These are phyloP conservation scores for Cephaloascus albidus DNA, from an alignment of 805 yeast genomes.

Conservation along the genomic window DNA sequence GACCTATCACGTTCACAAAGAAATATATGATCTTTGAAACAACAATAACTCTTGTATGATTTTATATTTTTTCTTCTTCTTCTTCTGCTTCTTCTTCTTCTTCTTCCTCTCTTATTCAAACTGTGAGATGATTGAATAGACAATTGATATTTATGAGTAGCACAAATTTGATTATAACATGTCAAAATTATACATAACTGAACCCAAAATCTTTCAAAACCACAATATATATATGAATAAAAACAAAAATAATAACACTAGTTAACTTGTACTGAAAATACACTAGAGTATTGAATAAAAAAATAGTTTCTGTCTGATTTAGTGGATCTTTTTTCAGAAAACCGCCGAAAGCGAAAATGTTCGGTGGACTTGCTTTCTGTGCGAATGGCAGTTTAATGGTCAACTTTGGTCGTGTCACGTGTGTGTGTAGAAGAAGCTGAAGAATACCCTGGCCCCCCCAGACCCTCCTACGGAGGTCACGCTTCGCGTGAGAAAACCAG, in stretches of 20 bases:
- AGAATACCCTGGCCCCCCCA: neutral
- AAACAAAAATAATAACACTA: no score
- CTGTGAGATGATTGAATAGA: no score
- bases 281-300: neutral
- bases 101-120: neutral
- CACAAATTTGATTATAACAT: no score
- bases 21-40: conserved; percentile 4
- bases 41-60: conserved; percentile 3
- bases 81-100: conserved; percentile 2
- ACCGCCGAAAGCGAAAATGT: neutral
- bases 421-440: neutral
- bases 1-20: no score
- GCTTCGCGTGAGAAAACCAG: no score
- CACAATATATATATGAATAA: no score
- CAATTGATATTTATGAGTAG: no score
- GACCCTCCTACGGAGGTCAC: no score
- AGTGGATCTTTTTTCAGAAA: neutral
- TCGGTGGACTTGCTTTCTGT: conserved; percentile 1
- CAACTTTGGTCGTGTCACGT: neutral
- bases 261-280: neutral
- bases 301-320: no score
- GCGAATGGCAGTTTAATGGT: no score
- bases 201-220: no score
- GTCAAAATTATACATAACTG: no score
- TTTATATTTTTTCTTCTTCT: neutral